These are phyloP conservation scores for Dioscorea dumetorum DNA, from an alignment of 106 monocot genomes.

Conservation along the genomic window DNA sequence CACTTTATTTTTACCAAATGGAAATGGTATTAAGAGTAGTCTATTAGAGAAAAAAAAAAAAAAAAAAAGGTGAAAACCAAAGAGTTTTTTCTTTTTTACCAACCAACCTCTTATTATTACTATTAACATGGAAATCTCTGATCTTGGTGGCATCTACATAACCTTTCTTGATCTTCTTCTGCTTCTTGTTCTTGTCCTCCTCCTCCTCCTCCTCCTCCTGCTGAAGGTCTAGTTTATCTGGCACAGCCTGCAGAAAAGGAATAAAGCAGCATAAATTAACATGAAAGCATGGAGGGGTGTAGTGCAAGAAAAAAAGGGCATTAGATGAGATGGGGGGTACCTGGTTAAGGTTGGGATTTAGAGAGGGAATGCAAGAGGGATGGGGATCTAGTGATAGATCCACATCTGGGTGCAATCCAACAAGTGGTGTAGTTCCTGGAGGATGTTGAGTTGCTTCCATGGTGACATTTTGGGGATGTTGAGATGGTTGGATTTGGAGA, in stretches of 20 bases:
- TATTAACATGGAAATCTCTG: not conserved
- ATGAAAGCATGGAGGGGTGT: too few species aligned
- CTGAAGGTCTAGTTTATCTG: too few species aligned
- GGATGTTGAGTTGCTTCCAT: not conserved
- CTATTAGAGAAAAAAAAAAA: not conserved
- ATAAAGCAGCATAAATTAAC: not conserved
- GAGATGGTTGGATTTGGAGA: not conserved
- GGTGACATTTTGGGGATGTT: not conserved
- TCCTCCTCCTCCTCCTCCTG: too few species aligned
- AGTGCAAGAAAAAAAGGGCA: too few species aligned
- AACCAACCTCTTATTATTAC: not conserved
- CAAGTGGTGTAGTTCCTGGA: not conserved
- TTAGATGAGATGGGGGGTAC: too few species aligned
- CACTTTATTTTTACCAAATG: not conserved
- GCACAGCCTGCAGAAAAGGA: not conserved
- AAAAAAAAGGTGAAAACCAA: not conserved
- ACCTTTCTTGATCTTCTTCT: not conserved
- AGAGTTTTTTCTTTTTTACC: not conserved
- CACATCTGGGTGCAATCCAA: conserved; percentile 35
- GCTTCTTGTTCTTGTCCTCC: not conserved
- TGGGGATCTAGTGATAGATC: conserved; percentile 13
- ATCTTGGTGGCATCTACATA: too few species aligned
- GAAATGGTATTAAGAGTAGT: not conserved
- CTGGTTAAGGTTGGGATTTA: too few species aligned
- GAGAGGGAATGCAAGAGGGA: not conserved